These are phyloP conservation scores for Boletus sp. DNA, from an alignment of 768 basidiomycete species.

Conservation along the genomic window DNA sequence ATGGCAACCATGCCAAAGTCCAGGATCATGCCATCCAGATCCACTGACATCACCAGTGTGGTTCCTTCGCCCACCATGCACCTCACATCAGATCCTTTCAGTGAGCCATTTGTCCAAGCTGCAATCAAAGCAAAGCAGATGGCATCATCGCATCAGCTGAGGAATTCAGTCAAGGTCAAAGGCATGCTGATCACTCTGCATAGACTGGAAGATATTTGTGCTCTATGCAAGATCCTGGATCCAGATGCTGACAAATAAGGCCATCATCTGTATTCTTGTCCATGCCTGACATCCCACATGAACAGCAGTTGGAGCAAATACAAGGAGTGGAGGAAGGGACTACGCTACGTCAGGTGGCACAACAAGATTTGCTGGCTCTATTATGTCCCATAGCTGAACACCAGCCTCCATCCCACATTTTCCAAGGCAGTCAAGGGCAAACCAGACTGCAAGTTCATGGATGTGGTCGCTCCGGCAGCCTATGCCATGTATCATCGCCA, in stretches of 20 bases:
- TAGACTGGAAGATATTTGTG: not conserved
- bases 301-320: not conserved
- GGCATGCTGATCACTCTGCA: not conserved
- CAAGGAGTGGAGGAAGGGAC: not conserved
- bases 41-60: no score
- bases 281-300: not conserved
- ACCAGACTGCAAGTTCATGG: not conserved
- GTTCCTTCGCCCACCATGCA: no score
- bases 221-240: not conserved
- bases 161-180: not conserved
- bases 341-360: conserved; percentile 7
- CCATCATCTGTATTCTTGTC: not conserved
- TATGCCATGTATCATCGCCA: not conserved
- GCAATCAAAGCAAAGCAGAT: no score
- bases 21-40: not conserved
- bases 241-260: not conserved
- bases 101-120: no score
- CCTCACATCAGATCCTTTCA: no score
- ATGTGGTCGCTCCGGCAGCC: not conserved
- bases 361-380: conserved; percentile 5
- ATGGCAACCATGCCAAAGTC: not conserved
- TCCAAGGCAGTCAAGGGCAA: not conserved
- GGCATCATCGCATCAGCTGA: not conserved
- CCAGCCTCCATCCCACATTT: not conserved
- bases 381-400: not conserved